Evolutionary conservation across 2,329 filamentous ascomycete genomes (phyloP).

Genomic region (Diaporthe citriasiana): DNA sequence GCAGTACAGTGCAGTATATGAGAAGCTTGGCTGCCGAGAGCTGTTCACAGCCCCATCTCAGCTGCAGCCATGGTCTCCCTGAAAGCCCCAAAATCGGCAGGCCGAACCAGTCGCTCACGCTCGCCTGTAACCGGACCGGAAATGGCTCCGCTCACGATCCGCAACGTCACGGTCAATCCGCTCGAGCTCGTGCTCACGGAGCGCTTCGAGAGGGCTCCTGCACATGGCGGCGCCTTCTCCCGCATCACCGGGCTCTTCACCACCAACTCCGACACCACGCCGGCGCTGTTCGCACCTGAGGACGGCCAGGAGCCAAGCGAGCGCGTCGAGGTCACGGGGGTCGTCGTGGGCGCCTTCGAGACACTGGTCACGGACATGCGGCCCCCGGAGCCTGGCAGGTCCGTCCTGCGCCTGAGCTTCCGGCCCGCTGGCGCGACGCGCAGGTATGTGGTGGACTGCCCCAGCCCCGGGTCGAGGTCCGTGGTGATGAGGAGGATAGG

Average conservation of each 20-base stretch:
- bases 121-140: conserved; percentile 1
- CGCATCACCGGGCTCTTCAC: conserved; percentile 55
- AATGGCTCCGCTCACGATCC: conserved; percentile 42
- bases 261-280: conserved; percentile 53
- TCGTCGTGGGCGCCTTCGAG: conserved; percentile 78
- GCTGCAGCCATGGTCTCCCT: conserved; percentile 20
- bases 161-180: conserved; percentile 39
- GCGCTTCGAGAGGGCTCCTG: conserved; percentile 34
- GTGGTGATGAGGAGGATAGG: conserved; percentile 43
- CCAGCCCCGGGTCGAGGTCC: conserved; percentile 72
- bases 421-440: conserved; percentile 67
- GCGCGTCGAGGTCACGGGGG: conserved; percentile 69
- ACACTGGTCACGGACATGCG: conserved; percentile 74
- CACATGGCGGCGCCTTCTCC: conserved; percentile 27
- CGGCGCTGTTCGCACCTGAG: conserved; percentile 42
- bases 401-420: conserved; percentile 82
- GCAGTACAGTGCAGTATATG: too few species aligned
- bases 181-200: conserved; percentile 40
- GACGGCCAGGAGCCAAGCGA: conserved; percentile 51
- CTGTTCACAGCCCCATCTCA: conserved; percentile 3
- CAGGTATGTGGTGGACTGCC: conserved; percentile 80
- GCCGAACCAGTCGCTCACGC: conserved; percentile 26
- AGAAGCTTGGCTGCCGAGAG: conserved; percentile 14
- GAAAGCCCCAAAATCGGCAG: neutral
- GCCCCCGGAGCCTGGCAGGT: conserved; percentile 68